Evolutionary conservation across 202 grass and related monocot species (phyloP), one percentile per base, ranked within the genome.

Genomic region (Tripidium arundinaceum): DNA sequence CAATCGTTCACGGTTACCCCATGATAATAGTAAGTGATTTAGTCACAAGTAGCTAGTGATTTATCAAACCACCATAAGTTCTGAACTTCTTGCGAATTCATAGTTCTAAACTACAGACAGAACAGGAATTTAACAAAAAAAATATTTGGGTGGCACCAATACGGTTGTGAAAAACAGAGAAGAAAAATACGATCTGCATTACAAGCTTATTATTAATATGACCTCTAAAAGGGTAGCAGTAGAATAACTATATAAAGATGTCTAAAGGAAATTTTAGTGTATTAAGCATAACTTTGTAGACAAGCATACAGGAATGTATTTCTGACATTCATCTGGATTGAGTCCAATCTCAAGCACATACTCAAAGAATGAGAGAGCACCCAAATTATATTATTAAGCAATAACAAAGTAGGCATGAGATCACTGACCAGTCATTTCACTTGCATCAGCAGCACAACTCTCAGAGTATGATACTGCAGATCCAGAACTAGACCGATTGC

Each of bases 401-500:
- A 33, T 42, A 75, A 36, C 4, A 70, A 26, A 75, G 27, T 62
- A 79, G 28, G 55, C 29, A 85, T 79, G 26, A 84, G 31, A 83
- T 70, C 62, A 84, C 79, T 81, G 58, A 96, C 97, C 97, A 76
- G 88, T 89, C 76, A 99, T 85, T 68, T 89, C 92, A 74, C 75
- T 85, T 81, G 89, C 89, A 85, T 99, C 97, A 77, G 66, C 65
- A 27, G 62, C 81, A 72, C 85, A 96, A 84, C 88, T 99, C 61
- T 99, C 96, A 76, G 89, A 96, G 72, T 91, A 96, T 65, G 97
- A 96, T 71, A 96, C 68, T 67, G 84, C 93, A 66, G 97, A 97
- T 50, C 90, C 97, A 69, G 93, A 96, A 90, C 93, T 90, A 85
- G 97, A 92, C 55, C 85, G 81, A 87, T 97, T 86, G 81, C 83